Percentiles rank a stretch among this genome's conserved stretches.
phyloP scores from a whole-genome alignment of 2,329 filamentous ascomycete genomes.

The Curvularia sp. region DNA sequence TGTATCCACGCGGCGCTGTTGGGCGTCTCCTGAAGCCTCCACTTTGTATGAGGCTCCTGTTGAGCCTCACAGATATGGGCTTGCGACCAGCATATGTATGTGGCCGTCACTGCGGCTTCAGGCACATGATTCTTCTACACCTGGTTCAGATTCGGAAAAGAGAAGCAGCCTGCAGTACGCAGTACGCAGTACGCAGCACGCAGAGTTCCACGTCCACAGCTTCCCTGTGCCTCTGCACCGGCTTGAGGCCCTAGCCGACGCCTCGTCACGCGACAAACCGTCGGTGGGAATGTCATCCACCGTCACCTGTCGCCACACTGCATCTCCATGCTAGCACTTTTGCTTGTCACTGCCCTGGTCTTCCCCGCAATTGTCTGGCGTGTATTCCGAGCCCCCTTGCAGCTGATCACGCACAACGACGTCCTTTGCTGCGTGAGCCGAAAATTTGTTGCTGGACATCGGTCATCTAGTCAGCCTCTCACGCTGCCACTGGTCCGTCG shows the following conservation, averaged over 20 bases:
- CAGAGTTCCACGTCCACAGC: constrained; percentile 20
- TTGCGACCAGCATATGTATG: neutral
- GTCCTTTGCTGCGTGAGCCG: constrained; percentile 44
- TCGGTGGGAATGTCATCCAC: constrained; percentile 32
- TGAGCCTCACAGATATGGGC: constrained; percentile 35
- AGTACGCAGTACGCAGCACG: no score
- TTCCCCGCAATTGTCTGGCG: constrained; percentile 51
- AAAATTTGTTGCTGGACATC: constrained; percentile 33
- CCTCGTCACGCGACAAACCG: constrained; percentile 36
- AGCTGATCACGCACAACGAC: constrained; percentile 52
- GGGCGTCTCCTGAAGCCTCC: constrained; percentile 12
- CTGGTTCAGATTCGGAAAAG: constrained; percentile 18
- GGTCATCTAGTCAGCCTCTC: constrained; percentile 41
- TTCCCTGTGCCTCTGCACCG: constrained; percentile 21
- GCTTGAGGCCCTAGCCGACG: constrained; percentile 17
- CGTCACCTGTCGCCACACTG: constrained; percentile 35
- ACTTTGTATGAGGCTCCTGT: constrained; percentile 14
- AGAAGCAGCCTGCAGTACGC: constrained; percentile 23
- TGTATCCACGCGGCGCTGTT: constrained; percentile 5
- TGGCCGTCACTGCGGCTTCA: constrained; percentile 15
- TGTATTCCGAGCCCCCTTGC: constrained; percentile 45
- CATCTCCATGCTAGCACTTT: constrained; percentile 17
- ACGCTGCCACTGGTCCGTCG: constrained; percentile 11
- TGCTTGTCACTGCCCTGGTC: constrained; percentile 28
- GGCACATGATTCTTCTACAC: constrained; percentile 24